Percentiles rank a stretch among this genome's conserved stretches.
phyloP scores from a whole-genome alignment of 2,329 filamentous ascomycete species.

The Phaeosphaeriaceae sp. region DNA sequence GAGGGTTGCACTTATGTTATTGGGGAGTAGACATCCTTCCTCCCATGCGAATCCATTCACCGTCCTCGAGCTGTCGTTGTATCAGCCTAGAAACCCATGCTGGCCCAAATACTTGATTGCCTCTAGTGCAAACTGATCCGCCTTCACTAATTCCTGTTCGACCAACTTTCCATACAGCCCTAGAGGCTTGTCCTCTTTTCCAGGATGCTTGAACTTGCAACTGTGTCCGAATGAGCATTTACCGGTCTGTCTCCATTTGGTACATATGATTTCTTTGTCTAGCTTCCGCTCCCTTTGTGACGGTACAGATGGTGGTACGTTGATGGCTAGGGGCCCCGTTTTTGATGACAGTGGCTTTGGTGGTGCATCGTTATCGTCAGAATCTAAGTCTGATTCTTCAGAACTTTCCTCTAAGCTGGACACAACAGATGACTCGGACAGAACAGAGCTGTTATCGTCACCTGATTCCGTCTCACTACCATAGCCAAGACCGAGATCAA shows the following conservation, averaged over 20 bases:
- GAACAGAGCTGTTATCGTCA: constrained; percentile 26
- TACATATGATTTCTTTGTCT: constrained; percentile 24
- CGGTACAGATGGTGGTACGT: constrained; percentile 18
- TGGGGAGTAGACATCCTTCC: constrained; percentile 53
- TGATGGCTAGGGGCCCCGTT: constrained; percentile 19
- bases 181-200: constrained; percentile 22
- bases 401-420: constrained; percentile 38
- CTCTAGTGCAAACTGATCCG: constrained; percentile 51
- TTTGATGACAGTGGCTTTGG: constrained; percentile 51
- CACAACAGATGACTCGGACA: constrained; percentile 40
- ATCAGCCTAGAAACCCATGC: constrained; percentile 49
- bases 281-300: constrained; percentile 9
- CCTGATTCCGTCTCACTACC: constrained; percentile 35
- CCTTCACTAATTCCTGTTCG: constrained; percentile 54
- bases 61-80: not conserved
- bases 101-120: constrained; percentile 56
- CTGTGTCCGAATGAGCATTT: constrained; percentile 34
- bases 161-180: constrained; percentile 45
- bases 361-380: constrained; percentile 25
- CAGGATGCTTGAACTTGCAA: constrained; percentile 36
- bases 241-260: constrained; percentile 32
- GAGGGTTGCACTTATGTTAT: constrained; percentile 73
- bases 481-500: constrained; percentile 41
- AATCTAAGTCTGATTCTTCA: constrained; percentile 29
- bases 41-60: too few species aligned